A percentile compares a stretch with the other conserved stretches of the same genome.
phyloP scores from a whole-genome alignment of 2,329 filamentous ascomycete species.

The Aspergillus fumigatus region DNA sequence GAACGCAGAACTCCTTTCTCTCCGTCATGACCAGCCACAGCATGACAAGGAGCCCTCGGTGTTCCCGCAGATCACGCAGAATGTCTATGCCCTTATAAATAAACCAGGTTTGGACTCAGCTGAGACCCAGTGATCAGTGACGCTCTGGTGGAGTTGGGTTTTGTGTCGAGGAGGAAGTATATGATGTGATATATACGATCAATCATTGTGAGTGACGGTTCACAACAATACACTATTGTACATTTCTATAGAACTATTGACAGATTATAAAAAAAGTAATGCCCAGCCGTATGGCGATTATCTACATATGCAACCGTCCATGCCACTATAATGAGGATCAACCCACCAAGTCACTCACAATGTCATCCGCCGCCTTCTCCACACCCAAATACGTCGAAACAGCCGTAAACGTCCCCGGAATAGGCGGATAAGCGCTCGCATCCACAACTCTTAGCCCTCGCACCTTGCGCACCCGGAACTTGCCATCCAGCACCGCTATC shows the following conservation, averaged over 20 bases:
- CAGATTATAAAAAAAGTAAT: neutral
- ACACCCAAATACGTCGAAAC: slow-evolving; percentile 53
- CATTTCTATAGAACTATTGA: neutral
- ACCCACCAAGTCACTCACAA: slow-evolving; percentile 28
- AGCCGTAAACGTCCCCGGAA: slow-evolving; percentile 52
- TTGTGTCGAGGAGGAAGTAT: neutral
- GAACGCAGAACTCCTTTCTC: neutral
- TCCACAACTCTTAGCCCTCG: slow-evolving; percentile 58
- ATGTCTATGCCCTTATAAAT: no score
- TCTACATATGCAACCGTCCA: neutral
- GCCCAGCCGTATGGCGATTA: neutral
- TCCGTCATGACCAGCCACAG: no score
- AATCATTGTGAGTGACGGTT: neutral
- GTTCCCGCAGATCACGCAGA: neutral
- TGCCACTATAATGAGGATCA: neutral
- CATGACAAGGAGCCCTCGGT: neutral
- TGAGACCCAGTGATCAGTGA: neutral
- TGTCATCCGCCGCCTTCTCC: slow-evolving; percentile 60
- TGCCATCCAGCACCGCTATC: slow-evolving; percentile 52
- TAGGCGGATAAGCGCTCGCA: slow-evolving; percentile 54
- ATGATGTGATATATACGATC: neutral
- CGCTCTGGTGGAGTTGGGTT: neutral
- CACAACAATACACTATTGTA: neutral
- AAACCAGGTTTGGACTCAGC: neutral
- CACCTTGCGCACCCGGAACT: slow-evolving; percentile 55